phyloP scores from a whole-genome alignment of 1,284 basidiomycete species.

The Melampsora americana region DNA sequence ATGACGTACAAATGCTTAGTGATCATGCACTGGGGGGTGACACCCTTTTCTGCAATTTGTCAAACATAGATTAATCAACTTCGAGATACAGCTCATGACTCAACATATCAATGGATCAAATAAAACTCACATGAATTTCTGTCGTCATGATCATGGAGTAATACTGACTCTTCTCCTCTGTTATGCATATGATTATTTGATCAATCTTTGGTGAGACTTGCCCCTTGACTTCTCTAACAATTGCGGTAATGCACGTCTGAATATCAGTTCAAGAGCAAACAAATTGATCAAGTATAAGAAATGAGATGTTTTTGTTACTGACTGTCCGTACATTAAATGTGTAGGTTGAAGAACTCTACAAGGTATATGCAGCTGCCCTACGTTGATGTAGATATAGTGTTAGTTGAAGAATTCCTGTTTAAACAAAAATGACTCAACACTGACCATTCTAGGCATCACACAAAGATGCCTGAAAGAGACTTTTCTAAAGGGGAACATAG shows the following conservation, averaged over 20 bases:
- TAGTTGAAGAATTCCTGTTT: background rate
- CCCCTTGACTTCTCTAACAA: constrained; percentile 13
- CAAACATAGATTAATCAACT: background rate
- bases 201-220: background rate
- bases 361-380: constrained; percentile 6
- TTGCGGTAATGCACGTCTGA: background rate
- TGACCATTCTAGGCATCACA: constrained; percentile 19
- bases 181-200: constrained; percentile 27
- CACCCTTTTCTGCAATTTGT: constrained; percentile 20
- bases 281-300: background rate
- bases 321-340: background rate
- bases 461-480: too few relatives aligned
- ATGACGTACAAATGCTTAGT: constrained; percentile 30
- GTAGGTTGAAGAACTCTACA: background rate
- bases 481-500: too few relatives aligned
- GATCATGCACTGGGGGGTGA: constrained; percentile 42
- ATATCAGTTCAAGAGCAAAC: background rate
- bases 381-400: background rate
- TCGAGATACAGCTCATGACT: background rate
- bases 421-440: background rate
- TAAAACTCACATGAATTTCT: constrained; percentile 29
- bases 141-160: constrained; percentile 23
- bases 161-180: constrained; percentile 9
- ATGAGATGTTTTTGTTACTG: background rate
- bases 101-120: background rate